A percentile compares a stretch with the other conserved stretches of the same genome.
These are phyloP conservation scores for Saccharomycopsis fodiens DNA, from an alignment of 805 yeast species.

Conservation along the genomic window DNA sequence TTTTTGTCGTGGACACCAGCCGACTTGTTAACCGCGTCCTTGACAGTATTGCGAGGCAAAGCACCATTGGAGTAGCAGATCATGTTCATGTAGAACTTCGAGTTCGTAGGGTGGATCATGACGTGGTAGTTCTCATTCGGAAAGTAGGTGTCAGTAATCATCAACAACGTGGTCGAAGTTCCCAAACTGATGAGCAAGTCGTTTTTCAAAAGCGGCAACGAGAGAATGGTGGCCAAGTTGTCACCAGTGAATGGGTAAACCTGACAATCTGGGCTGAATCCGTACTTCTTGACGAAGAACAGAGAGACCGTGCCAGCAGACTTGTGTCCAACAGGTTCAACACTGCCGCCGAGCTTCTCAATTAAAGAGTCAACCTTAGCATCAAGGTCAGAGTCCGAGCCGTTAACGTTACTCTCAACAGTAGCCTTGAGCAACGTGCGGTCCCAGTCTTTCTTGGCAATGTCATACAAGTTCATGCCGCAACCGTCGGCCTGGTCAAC, in stretches of 20 bases:
- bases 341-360: slow-evolving; percentile 42
- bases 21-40: slow-evolving; percentile 52
- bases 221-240: slow-evolving; percentile 78
- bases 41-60: slow-evolving; percentile 69
- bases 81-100: slow-evolving; percentile 84
- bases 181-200: slow-evolving; percentile 81
- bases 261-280: slow-evolving; percentile 47
- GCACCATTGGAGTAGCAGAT: slow-evolving; percentile 90
- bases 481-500: slow-evolving; percentile 85
- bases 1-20: slow-evolving; percentile 27
- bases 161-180: slow-evolving; percentile 82
- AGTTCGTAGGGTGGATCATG: slow-evolving; percentile 79
- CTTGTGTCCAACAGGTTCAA: slow-evolving; percentile 42
- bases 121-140: slow-evolving; percentile 81
- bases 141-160: slow-evolving; percentile 68
- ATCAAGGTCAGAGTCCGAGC: slow-evolving; percentile 2
- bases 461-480: slow-evolving; percentile 86
- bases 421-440: slow-evolving; percentile 43
- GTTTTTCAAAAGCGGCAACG: slow-evolving; percentile 67
- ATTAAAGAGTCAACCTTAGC: slow-evolving; percentile 30
- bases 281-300: slow-evolving; percentile 61
- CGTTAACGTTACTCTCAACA: slow-evolving; percentile 13
- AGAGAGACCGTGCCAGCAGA: slow-evolving; percentile 45
- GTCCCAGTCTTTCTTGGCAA: slow-evolving; percentile 47
- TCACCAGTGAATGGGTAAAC: slow-evolving; percentile 84